Conservation (phyloP, 306 rosid genomes). For the Cucurbita maxima region DNA sequence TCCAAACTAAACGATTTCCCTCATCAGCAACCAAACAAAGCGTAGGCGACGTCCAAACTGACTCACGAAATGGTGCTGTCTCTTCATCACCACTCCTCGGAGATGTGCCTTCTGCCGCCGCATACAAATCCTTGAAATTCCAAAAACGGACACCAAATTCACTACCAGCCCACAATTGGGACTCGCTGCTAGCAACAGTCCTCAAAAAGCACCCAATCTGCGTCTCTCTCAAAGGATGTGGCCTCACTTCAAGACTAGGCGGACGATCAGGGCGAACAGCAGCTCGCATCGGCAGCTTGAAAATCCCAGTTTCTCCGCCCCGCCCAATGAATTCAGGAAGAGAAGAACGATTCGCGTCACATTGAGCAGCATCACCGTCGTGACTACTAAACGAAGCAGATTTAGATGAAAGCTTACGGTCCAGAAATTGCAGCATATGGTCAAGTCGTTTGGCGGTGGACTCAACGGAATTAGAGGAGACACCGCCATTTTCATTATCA, state of each 20-base stretch:
- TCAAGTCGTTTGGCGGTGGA: constrained; percentile 74
- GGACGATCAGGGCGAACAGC: constrained; percentile 73
- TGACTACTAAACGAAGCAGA: neutral
- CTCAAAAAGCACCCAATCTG: constrained; percentile 70
- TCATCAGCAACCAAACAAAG: constrained; percentile 70
- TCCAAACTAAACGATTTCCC: constrained; percentile 54
- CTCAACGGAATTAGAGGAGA: constrained; percentile 33
- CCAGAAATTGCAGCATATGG: constrained; percentile 78
- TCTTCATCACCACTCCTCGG: constrained; percentile 45
- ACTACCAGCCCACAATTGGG: constrained; percentile 67
- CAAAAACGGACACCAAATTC: constrained; percentile 62
- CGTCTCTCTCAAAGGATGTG: constrained; percentile 79
- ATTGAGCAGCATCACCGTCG: neutral
- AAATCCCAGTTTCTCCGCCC: constrained; percentile 62
- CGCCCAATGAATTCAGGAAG: constrained; percentile 58
- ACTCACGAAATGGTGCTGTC: constrained; percentile 57
- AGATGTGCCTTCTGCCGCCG: constrained; percentile 17
- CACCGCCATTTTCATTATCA: constrained; percentile 29
- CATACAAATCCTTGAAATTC: constrained; percentile 48
- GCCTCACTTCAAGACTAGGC: constrained; percentile 59
- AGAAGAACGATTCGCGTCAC: neutral
- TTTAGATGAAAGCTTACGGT: constrained; percentile 46
- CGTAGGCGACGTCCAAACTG: constrained; percentile 42
- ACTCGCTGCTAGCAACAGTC: constrained; percentile 32
- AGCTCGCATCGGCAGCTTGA: constrained; percentile 42